These are phyloP conservation scores for Notholithocarpus densiflorus DNA, from an alignment of 306 rosid genomes.

Conservation along the genomic window DNA sequence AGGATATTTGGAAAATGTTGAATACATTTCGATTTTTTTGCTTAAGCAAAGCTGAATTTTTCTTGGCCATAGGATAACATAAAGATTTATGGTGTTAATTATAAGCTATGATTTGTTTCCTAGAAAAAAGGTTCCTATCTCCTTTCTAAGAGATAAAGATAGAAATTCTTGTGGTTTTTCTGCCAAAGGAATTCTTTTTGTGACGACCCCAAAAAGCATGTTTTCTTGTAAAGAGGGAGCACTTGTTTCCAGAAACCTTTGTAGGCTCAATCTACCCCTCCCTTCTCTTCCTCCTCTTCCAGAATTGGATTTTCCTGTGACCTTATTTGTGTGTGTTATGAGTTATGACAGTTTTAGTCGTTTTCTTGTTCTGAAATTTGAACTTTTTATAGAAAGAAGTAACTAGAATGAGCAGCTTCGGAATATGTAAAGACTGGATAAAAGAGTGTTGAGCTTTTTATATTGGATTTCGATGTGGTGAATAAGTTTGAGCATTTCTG, in stretches of 20 bases:
- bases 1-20: not conserved
- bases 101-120: not conserved
- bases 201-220: not conserved
- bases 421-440: not conserved
- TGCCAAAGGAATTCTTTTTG: not conserved
- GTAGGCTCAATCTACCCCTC: not conserved
- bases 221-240: not conserved
- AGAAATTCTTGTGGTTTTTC: not conserved
- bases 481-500: too few relatives aligned
- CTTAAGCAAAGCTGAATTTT: not conserved
- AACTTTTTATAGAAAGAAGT: not conserved
- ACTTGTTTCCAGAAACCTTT: not conserved
- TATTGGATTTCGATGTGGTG: too few relatives aligned
- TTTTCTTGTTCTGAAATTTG: not conserved
- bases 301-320: not conserved
- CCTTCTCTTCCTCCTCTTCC: not conserved
- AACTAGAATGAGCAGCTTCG: not conserved
- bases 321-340: not conserved
- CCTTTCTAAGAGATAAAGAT: not conserved
- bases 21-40: not conserved
- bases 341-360: not conserved
- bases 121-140: not conserved
- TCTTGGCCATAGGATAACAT: not conserved
- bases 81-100: not conserved
- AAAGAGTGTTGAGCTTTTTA: too few relatives aligned